These are phyloP conservation scores for Amaranthus tricolor DNA, from an alignment of 179 eudicot genomes.

Conservation along the genomic window DNA sequence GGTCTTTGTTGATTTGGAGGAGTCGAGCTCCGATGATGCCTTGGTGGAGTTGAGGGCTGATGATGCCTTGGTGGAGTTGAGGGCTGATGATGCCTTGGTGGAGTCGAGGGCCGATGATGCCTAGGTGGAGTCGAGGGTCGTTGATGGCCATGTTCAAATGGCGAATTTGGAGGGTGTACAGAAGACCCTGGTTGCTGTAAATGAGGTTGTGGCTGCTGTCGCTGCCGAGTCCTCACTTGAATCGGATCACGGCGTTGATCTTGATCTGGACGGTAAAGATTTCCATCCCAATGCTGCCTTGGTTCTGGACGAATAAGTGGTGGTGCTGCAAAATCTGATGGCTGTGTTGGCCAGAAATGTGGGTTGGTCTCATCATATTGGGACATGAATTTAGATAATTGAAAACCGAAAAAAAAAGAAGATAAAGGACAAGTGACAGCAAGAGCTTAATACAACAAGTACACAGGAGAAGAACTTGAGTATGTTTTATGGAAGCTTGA, in stretches of 20 bases:
- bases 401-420: constrained; percentile 8
- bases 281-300: constrained; percentile 32
- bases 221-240: constrained; percentile 21
- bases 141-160: constrained; percentile 10
- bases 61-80: constrained; percentile 16
- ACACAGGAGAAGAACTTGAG: constrained; percentile 3
- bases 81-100: background rate
- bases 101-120: background rate
- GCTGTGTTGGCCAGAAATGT: constrained; percentile 38
- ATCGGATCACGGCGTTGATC: constrained; percentile 24
- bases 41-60: constrained; percentile 12
- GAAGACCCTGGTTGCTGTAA: background rate
- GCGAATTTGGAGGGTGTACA: constrained; percentile 15
- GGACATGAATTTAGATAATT: constrained; percentile 37
- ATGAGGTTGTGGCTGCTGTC: constrained; percentile 4
- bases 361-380: constrained; percentile 59
- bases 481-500: constrained; percentile 14
- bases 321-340: constrained; percentile 18
- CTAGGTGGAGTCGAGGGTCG: constrained; percentile 3
- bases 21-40: background rate
- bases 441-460: background rate
- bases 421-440: constrained; percentile 1
- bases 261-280: constrained; percentile 27
- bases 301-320: constrained; percentile 24
- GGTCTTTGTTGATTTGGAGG: too few relatives aligned